Base-by-base conservation (phyloP, 306 rosid genomes). In the Rosa persica region DNA sequence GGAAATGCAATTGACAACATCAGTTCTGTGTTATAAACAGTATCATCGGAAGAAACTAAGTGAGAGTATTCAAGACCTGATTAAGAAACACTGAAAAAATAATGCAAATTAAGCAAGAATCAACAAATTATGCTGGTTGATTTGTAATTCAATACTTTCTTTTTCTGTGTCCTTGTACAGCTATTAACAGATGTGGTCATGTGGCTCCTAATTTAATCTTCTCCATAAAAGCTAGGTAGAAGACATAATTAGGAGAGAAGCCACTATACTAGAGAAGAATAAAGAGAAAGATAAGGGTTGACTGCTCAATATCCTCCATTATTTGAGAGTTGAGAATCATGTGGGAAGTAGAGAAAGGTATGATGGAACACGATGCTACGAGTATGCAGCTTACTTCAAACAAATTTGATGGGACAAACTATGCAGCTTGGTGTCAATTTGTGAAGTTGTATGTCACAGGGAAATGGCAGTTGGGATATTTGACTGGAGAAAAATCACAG, bases 1-100 rank as follows among this genome's bases (percentile, higher is more conserved):
- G 73, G 42, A 40, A 80, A 76, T 73, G 76, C 27, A 81, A 76
- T 47, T 67, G 76, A 70, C 52, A 40, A 5, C 65, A 75, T 47
- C 52, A 79, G 16, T 47, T 57, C 27, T 6, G 46, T 49, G 42
- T 77, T 76, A 39, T 34, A 46, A 38, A 72, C 30, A 19, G 11
- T 40, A 12, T 54, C 38, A 38, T 12, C 2, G 4, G 12, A 17
- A 6, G 12, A 64, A 62, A 34, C 17, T 27, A 36, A 15, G 22
- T 16, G 34, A 1, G 34, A 30, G 0, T 15, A 34, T 27, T 15
- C 22, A 64, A 38, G 70, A 39, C 11, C 25, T 8, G 25, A 7
- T 4, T 19, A 17, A 7, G 44, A 19, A 66, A 19, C 27, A 19
- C 8, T 23, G 5, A 42, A 22, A n/a, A 15, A 9, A 27, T 16